Evolutionary conservation across 192 early-diverging fungal species (phyloP).

Genomic region (Paraglomus occultum): DNA sequence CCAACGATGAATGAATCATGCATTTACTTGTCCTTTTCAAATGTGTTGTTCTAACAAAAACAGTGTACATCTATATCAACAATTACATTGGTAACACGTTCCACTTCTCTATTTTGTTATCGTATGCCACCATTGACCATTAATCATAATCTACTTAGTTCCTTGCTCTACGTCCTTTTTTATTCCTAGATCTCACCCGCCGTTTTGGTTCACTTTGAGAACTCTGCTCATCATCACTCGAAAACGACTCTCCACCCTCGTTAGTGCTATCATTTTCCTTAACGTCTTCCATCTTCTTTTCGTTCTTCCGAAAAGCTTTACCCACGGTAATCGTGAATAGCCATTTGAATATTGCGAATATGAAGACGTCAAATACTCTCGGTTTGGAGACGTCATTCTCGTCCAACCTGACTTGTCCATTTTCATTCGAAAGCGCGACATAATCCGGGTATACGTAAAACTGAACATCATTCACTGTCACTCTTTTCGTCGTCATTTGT

Average conservation of each 20-base stretch:
- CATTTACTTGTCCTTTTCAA: too few species aligned
- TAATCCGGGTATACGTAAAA: conserved; percentile 40
- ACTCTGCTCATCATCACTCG: conserved; percentile 31
- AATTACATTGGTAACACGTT: too few species aligned
- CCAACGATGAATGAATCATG: too few species aligned
- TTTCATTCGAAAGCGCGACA: conserved; percentile 36
- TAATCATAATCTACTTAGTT: too few species aligned
- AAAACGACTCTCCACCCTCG: conserved; percentile 35
- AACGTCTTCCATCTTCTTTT: neutral
- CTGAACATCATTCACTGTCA: conserved; percentile 41
- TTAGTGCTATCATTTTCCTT: conserved; percentile 28
- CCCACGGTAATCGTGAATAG: conserved; percentile 21
- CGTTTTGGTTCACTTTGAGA: neutral
- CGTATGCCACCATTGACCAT: too few species aligned
- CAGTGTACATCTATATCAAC: too few species aligned
- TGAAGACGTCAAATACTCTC: conserved; percentile 28
- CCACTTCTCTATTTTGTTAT: too few species aligned
- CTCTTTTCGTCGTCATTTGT: conserved; percentile 36
- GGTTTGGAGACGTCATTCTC: conserved; percentile 37
- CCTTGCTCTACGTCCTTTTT: too few species aligned
- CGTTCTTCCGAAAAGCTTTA: conserved; percentile 26
- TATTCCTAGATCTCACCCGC: neutral
- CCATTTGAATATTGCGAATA: conserved; percentile 35
- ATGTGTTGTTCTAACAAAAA: too few species aligned
- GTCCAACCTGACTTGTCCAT: conserved; percentile 39